Base-by-base conservation (phyloP, 257 asterid species). In the Plectranthus barbatus region DNA sequence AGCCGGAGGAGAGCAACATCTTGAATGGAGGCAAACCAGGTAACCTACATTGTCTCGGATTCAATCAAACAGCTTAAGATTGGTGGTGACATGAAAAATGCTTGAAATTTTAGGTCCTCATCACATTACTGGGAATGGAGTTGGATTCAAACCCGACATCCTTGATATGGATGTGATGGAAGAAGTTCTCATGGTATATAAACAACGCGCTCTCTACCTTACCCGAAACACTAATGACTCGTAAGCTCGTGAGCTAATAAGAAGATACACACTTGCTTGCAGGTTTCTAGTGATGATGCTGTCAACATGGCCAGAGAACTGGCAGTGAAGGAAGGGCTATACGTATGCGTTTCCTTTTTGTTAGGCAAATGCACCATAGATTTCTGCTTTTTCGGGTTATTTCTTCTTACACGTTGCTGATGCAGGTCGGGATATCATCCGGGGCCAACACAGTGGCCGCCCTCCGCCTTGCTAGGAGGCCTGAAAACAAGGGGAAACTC, bases 11-110 rank as follows among this genome's bases (percentile, higher is more conserved):
- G 68, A 93, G 99, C 90, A 82, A 82, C 59, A 29, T 93, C 64
- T 77, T 93, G 5, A 93, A 93, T 23, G 99, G 99, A 11, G 99
- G 99, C 65, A 93, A 89, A 77, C 96, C 99, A 85, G 99, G 98
- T 81, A 69, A 15, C 24, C 15, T 3, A 9, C 21, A 1, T 10
- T 7, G 5, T 26, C 31, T 26, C 5, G 5, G 31, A 26, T 26
- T 26, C 7, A 26, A 26, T 26, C 31, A 26, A 26, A 1, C 31
- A 5, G 31, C 5, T 26, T 26, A 5, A 26, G 5, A 17, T n/a
- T n/a, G n/a, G n/a, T n/a, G n/a, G n/a, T 11, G n/a, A 59, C 3
- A n/a, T 40, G 36, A 66, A 33, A 50, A 69, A 31, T 41, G 3
- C 23, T 51, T 15, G 44, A 3, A 13, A 9, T 59, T 37, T 9